Base-by-base conservation (phyloP, 2,329 filamentous ascomycete genomes). In the Xylaria sp. region DNA sequence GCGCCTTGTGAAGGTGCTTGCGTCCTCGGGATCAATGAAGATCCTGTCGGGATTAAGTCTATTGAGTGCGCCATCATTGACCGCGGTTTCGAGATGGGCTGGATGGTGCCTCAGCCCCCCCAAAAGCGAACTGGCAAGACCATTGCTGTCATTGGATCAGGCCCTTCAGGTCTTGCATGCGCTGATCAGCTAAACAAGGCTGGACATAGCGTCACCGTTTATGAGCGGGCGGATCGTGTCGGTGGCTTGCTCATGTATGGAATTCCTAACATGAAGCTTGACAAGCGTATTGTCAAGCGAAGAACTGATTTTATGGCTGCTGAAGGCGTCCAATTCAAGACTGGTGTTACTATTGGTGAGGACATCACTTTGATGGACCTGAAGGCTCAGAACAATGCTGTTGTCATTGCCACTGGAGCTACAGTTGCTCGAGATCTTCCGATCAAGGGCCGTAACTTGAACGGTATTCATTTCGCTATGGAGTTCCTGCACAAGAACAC, bases 201-300 rank as follows among this genome's bases (percentile, higher is more conserved):
- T 76, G 95, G 95, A 34, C 95, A 98, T 83, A 84, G 80, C 4
- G 94, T 98, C 64, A 97, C 94, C 13, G 89, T 98, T 20, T 98
- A 96, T 78, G 95, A 98, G 87, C 93, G 95, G 73, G 90, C 94
- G 69, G 95, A 98, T 79, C 93, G 95, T 73, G 85, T 92, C 67
- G 95, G 95, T 83, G 95, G 95, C 81, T 87, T 98, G 65, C 89
- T 98, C 77, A 98, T 98, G 95, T 98, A 98, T 79, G 95, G 95
- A 75, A 98, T 98, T 75, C 95, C 95, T 74, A 98, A 98, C 86
- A 98, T 98, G 95, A 98, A 98, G 86, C 92, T 98, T 51, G 95
- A 98, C 85, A 98, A 98, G 88, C 94, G 94, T 79, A 91, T 98
- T 72, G 95, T 98, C 70, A 95, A 98, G 86, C 92, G 95, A 62